phyloP scores from a whole-genome alignment of 352 stramenopile species.

The Pythium graminicola region DNA sequence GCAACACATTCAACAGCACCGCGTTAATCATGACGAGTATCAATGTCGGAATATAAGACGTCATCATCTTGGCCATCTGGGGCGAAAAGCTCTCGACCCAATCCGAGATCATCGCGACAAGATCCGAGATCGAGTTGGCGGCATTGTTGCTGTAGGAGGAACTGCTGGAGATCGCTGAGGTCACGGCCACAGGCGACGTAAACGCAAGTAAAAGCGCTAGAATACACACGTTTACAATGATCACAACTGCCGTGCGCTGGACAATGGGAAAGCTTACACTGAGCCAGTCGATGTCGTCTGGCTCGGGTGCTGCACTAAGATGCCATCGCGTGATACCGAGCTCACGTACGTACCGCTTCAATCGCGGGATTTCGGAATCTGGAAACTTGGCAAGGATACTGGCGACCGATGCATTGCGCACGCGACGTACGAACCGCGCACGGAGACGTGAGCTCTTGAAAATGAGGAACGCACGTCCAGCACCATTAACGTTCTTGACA shows the following conservation, averaged over 20 bases:
- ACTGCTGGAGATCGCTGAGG: conserved; percentile 68
- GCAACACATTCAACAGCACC: conserved; percentile 78
- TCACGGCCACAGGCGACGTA: conserved; percentile 79
- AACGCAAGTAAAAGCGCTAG: conserved; percentile 70
- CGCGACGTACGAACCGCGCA: conserved; percentile 68
- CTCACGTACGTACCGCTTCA: conserved; percentile 75
- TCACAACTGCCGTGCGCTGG: conserved; percentile 61
- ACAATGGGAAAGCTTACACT: conserved; percentile 78
- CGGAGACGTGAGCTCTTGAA: conserved; percentile 70
- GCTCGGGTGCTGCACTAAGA: conserved; percentile 63
- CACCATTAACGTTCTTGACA: conserved; percentile 60
- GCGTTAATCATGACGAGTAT: conserved; percentile 85
- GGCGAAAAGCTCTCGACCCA: conserved; percentile 56
- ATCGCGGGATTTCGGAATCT: conserved; percentile 43
- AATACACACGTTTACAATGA: conserved; percentile 74
- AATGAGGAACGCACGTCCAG: conserved; percentile 72
- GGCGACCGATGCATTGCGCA: conserved; percentile 67
- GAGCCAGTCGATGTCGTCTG: conserved; percentile 82
- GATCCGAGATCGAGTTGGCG: conserved; percentile 58
- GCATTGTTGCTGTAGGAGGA: conserved; percentile 55
- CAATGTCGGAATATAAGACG: conserved; percentile 72
- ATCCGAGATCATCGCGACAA: conserved; percentile 53
- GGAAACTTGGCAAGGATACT: conserved; percentile 69
- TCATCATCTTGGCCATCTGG: conserved; percentile 76
- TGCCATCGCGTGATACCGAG: conserved; percentile 73